Evolutionary conservation across 2,329 filamentous ascomycete species (phyloP).

Genomic region (Cladophialophora carrionii): DNA sequence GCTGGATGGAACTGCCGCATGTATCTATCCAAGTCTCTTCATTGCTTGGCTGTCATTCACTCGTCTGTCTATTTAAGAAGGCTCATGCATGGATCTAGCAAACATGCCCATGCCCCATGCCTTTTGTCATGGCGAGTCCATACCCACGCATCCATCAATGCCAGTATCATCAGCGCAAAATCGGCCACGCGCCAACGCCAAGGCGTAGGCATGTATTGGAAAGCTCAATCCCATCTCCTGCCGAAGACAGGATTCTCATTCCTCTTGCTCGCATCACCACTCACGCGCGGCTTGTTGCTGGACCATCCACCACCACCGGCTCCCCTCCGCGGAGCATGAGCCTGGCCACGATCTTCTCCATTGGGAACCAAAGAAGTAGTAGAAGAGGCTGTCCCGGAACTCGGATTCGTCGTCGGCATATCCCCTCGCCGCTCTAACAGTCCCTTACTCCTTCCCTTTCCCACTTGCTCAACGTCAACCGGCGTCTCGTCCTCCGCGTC

Average conservation of each 20-base stretch:
- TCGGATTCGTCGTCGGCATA: not conserved
- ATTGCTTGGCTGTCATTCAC: not conserved
- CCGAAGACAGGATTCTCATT: conserved; percentile 33
- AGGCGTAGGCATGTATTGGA: not conserved
- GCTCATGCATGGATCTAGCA: not conserved
- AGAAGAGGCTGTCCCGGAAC: conserved; percentile 3
- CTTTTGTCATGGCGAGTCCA: not conserved
- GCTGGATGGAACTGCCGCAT: too few relatives aligned
- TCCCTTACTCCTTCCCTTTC: conserved; percentile 14
- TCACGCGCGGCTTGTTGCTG: conserved; percentile 22
- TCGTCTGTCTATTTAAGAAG: not conserved
- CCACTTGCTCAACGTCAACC: conserved; percentile 23
- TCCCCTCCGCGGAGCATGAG: not conserved
- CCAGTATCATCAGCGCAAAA: not conserved
- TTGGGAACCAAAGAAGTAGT: not conserved
- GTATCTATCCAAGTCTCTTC: not conserved
- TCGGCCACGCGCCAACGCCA: not conserved
- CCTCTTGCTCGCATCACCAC: conserved; percentile 18
- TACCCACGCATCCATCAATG: not conserved
- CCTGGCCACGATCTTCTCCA: not conserved
- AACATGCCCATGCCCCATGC: not conserved
- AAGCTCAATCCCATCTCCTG: conserved; percentile 21
- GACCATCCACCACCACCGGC: conserved; percentile 5
- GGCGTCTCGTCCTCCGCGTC: conserved; percentile 59
- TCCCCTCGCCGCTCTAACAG: conserved; percentile 13